Base-by-base conservation (phyloP, 208 protist genomes). In the Crithidia bombi region DNA sequence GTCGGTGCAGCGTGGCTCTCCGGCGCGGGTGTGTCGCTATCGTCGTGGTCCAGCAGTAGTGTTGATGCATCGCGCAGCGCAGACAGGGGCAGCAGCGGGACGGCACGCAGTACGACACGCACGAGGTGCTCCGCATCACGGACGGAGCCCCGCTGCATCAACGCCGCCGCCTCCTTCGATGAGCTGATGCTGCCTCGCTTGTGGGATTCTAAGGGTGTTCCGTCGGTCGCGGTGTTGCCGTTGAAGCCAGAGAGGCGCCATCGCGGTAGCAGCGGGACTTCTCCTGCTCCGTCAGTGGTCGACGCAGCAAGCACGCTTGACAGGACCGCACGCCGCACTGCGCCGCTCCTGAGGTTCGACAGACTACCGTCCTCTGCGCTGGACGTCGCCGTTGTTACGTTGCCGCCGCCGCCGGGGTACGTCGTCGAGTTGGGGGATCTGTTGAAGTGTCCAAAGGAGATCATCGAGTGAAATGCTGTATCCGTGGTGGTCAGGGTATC, bases 1-100 rank as follows among this genome's bases (percentile, higher is more conserved):
- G 44, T 21, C 14, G 5, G 7, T 25, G 52, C 52, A 23, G 3
- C n/a, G 14, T 43, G 33, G 33, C 11, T 36, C 1, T 2, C 21
- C 1, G n/a, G 21, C 5, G 21, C 12, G n/a, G 46, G 4, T 7
- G n/a, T 36, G 50, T n/a, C 50, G 23, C 3, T 21, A 9, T 2
- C 9, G 19, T 62, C 23, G 56, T 12, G 12, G 23, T 28, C 26
- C 25, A 64, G 41, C 21, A 64, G 15, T 28, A 64, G 43, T 25
- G 12, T 9, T 25, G 57, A 3, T 10, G 57, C 57, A 3, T 64
- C 57, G 19, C 28, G 57, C 38, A 64, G n/a, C 6, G 41, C 26
- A 1, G 57, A 64, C 38, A 64, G 57, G n/a, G 41, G 57, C 11
- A 64, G 43, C 41, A 64, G 57, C 57, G 57, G 57, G 26, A 64